Conservation (phyloP, 306 rosid genomes). For the Mucuna pruriens region DNA sequence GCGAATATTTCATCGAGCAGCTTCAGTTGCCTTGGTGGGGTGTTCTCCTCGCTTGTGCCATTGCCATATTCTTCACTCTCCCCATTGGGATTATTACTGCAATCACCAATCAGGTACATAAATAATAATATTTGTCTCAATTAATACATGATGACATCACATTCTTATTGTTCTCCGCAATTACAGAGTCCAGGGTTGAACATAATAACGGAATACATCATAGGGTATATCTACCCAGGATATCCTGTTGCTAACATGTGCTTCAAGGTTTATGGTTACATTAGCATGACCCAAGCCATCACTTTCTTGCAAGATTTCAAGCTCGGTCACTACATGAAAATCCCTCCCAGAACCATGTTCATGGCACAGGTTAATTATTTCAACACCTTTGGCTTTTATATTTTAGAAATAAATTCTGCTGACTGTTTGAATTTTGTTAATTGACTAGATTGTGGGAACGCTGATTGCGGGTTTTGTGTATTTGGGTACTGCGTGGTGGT, state of each 20-base stretch:
- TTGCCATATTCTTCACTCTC: constrained; percentile 88
- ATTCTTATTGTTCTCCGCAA: no score
- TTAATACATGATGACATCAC: no score
- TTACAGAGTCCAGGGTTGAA: constrained; percentile 80
- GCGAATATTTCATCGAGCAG: constrained; percentile 78
- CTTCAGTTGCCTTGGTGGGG: constrained; percentile 99
- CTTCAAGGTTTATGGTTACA: constrained; percentile 93
- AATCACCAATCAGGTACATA: constrained; percentile 73
- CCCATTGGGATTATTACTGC: constrained; percentile 95
- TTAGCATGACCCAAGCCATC: constrained; percentile 87
- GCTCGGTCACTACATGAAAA: constrained; percentile 97
- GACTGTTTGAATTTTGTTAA: not conserved
- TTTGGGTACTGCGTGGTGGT: constrained; percentile 91
- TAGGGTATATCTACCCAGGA: constrained; percentile 92
- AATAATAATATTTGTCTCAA: no score
- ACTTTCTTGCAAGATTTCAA: constrained; percentile 93
- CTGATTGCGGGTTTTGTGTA: constrained; percentile 68
- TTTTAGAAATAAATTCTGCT: no score
- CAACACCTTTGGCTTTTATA: no score
- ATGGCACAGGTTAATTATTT: constrained; percentile 75
- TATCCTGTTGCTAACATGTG: constrained; percentile 98
- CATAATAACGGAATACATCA: constrained; percentile 85
- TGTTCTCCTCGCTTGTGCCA: constrained; percentile 76
- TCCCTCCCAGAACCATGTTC: constrained; percentile 95
- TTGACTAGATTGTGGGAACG: constrained; percentile 74